Percentiles rank a stretch among this genome's conserved stretches.
These are phyloP conservation scores for Rosa lucieae DNA, from an alignment of 306 rosid species.

Conservation along the genomic window DNA sequence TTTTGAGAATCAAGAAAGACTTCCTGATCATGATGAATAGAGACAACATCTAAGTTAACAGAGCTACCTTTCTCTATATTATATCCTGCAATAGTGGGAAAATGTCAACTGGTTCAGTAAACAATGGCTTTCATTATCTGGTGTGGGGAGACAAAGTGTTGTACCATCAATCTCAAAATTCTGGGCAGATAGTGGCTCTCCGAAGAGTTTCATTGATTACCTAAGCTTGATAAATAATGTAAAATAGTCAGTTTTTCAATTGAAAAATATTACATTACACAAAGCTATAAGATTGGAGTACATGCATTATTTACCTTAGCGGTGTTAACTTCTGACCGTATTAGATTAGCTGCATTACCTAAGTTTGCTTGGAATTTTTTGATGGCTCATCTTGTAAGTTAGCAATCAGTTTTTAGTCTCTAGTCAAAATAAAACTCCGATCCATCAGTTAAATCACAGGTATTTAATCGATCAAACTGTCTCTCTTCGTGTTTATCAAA, in stretches of 20 bases:
- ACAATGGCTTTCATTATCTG: neutral
- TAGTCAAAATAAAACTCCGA: conserved; percentile 2
- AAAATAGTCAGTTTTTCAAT: neutral
- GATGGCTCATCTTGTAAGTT: conserved; percentile 74
- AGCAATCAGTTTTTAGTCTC: neutral
- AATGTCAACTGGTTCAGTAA: neutral
- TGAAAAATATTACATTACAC: neutral
- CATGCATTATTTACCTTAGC: conserved; percentile 49
- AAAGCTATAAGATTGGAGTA: too few relatives aligned
- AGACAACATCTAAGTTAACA: conserved; percentile 74
- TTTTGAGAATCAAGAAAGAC: conserved; percentile 63
- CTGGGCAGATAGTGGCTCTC: conserved; percentile 78
- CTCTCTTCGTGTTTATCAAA: too few relatives aligned
- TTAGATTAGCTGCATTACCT: conserved; percentile 52
- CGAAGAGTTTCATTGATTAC: conserved; percentile 80
- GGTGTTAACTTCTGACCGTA: conserved; percentile 77
- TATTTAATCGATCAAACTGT: too few relatives aligned
- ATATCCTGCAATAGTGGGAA: conserved; percentile 45
- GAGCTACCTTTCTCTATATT: conserved; percentile 84
- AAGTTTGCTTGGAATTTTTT: conserved; percentile 52
- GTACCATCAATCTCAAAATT: conserved; percentile 81
- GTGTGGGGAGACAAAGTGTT: neutral
- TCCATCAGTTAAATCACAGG: neutral
- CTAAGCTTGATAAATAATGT: conserved; percentile 30
- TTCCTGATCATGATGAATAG: conserved; percentile 71